Percentiles rank a stretch among this genome's conserved stretches.
phyloP scores from a whole-genome alignment of 2,329 filamentous ascomycete species.

The Fusarium abutilonis region DNA sequence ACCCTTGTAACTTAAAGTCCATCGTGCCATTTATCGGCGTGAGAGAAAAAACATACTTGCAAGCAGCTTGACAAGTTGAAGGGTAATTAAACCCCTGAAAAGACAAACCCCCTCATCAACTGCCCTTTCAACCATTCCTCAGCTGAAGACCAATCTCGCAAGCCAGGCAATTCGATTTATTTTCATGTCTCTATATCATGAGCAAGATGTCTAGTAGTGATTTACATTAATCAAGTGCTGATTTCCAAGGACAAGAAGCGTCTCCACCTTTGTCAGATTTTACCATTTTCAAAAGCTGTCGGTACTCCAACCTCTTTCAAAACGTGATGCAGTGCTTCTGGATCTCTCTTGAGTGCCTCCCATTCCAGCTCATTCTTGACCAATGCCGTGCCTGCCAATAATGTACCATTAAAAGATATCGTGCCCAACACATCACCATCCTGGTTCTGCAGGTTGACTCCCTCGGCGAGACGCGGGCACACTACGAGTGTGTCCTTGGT shows the following conservation, averaged over 20 bases:
- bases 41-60: too few relatives aligned
- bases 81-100: too few relatives aligned
- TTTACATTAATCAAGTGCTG: slow-evolving; percentile 4
- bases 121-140: too few relatives aligned
- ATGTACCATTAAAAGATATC: slow-evolving; percentile 67
- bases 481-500: slow-evolving; percentile 64
- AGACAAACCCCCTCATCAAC: too few relatives aligned
- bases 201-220: slow-evolving; percentile 3
- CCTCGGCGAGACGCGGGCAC: slow-evolving; percentile 65
- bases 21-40: too few relatives aligned
- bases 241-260: not conserved
- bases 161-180: too few relatives aligned
- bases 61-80: too few relatives aligned
- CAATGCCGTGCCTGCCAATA: slow-evolving; percentile 71
- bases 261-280: slow-evolving; percentile 9
- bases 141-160: too few relatives aligned
- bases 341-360: slow-evolving; percentile 60
- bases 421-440: slow-evolving; percentile 52
- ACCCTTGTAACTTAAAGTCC: too few relatives aligned
- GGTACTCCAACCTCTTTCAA: slow-evolving; percentile 49
- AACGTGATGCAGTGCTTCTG: slow-evolving; percentile 33
- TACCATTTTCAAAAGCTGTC: slow-evolving; percentile 5
- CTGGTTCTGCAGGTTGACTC: slow-evolving; percentile 48
- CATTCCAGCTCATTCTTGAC: slow-evolving; percentile 69
- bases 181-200: not conserved